These are phyloP conservation scores for Didymella pomorum DNA, from an alignment of 2,329 filamentous ascomycete genomes.

Conservation along the genomic window DNA sequence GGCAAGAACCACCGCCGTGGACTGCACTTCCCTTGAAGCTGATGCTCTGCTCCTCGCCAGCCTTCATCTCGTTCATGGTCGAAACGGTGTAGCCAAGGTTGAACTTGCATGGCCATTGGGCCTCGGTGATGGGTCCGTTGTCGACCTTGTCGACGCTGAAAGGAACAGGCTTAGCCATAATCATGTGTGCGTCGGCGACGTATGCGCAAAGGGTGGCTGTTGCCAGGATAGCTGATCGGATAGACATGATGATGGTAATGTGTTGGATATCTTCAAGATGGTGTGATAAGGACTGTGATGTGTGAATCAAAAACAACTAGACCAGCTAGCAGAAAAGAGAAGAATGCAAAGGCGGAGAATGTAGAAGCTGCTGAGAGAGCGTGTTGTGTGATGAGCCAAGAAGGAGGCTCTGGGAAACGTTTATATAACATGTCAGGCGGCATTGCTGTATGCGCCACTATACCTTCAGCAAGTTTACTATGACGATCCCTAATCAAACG, in stretches of 20 bases:
- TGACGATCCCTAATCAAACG: slow-evolving; percentile 45
- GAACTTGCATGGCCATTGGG: slow-evolving; percentile 76
- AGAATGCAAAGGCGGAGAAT: slow-evolving; percentile 27
- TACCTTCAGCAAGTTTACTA: slow-evolving; percentile 17
- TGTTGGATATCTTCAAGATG: slow-evolving; percentile 28
- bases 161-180: slow-evolving; percentile 73
- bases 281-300: slow-evolving; percentile 26
- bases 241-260: slow-evolving; percentile 55
- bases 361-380: slow-evolving; percentile 30
- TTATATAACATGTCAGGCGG: slow-evolving; percentile 37
- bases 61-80: slow-evolving; percentile 59
- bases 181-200: slow-evolving; percentile 75
- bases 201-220: slow-evolving; percentile 17
- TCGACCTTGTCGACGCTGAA: slow-evolving; percentile 61
- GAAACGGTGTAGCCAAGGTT: slow-evolving; percentile 43
- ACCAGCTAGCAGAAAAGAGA: slow-evolving; percentile 23
- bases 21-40: slow-evolving; percentile 75
- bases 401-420: slow-evolving; percentile 18
- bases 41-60: slow-evolving; percentile 70
- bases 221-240: slow-evolving; percentile 63
- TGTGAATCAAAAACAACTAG: slow-evolving; percentile 18
- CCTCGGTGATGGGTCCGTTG: slow-evolving; percentile 69
- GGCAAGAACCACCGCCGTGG: slow-evolving; percentile 92
- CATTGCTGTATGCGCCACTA: slow-evolving; percentile 23
- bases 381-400: slow-evolving; percentile 31